Conservation (phyloP, 148 eudicot species). For the Nyssa sinensis region DNA sequence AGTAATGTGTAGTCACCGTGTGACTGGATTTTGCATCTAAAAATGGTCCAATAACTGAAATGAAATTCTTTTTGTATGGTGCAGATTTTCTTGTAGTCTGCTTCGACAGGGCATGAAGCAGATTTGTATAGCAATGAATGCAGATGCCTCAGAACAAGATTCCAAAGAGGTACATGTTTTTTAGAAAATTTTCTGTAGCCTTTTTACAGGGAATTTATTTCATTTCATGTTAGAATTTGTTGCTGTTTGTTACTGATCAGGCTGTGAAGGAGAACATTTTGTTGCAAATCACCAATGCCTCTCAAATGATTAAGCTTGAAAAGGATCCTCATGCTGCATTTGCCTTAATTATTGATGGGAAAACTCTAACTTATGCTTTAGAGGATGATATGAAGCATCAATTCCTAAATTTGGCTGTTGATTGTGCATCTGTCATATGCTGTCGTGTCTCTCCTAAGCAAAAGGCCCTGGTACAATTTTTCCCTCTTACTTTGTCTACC, state of each 20-base stretch:
- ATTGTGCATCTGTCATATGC: conserved; percentile 79
- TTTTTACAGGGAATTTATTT: conserved; percentile 18
- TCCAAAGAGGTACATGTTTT: conserved; percentile 55
- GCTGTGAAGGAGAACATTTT: conserved; percentile 57
- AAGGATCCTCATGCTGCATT: conserved; percentile 78
- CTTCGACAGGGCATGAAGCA: conserved; percentile 84
- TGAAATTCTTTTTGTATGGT: conserved; percentile 3
- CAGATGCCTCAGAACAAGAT: conserved; percentile 38
- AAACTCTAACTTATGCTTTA: conserved; percentile 57
- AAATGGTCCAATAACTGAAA: not conserved
- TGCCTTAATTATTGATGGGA: conserved; percentile 82
- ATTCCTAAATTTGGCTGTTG: conserved; percentile 60
- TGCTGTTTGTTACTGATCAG: conserved; percentile 33
- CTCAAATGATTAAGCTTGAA: conserved; percentile 65
- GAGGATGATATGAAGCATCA: conserved; percentile 64
- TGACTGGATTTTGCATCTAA: not conserved
- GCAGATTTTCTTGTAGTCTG: conserved; percentile 77
- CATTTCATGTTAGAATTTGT: conserved; percentile 27
- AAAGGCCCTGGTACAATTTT: conserved; percentile 60
- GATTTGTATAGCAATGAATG: conserved; percentile 46
- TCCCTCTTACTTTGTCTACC: not conserved
- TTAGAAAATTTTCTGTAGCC: conserved; percentile 10
- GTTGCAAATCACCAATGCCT: conserved; percentile 62
- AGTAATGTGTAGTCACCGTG: not conserved
- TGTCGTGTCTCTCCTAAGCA: conserved; percentile 91